Percentiles rank a stretch among this genome's conserved stretches.
Evolutionary conservation across 2,329 filamentous ascomycete genomes (phyloP).

Genomic region (Fusarium palustre): DNA sequence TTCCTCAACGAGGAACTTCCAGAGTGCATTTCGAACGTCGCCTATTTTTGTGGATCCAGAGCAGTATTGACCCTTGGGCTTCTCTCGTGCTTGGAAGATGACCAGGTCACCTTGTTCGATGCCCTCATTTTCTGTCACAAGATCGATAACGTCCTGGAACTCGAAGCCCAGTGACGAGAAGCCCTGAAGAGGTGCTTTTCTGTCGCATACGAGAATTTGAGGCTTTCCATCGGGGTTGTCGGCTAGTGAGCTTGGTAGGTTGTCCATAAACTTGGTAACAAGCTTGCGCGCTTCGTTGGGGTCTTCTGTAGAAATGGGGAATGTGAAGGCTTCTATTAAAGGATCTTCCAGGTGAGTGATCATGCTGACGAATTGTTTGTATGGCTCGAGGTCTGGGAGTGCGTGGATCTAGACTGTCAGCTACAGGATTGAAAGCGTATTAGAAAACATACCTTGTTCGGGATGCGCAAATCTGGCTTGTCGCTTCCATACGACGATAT

Average conservation of each 20-base stretch:
- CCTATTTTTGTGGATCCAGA: slow-evolving; percentile 77
- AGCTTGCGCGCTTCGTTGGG: slow-evolving; percentile 69
- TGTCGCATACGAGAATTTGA: slow-evolving; percentile 81
- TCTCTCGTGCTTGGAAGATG: slow-evolving; percentile 81
- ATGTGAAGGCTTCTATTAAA: slow-evolving; percentile 78
- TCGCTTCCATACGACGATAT: slow-evolving; percentile 88
- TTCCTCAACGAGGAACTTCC: slow-evolving; percentile 74
- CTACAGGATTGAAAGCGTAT: fast-evolving
- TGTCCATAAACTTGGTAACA: slow-evolving; percentile 76
- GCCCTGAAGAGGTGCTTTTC: slow-evolving; percentile 78
- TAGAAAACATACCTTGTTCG: slow-evolving; percentile 65
- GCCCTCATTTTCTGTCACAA: slow-evolving; percentile 56
- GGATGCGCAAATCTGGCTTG: slow-evolving; percentile 89
- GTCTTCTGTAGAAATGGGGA: slow-evolving; percentile 67
- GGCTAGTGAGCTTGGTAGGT: slow-evolving; percentile 68
- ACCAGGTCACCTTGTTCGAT: slow-evolving; percentile 76
- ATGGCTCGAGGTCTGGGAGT: slow-evolving; percentile 68
- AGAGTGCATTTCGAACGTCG: slow-evolving; percentile 76
- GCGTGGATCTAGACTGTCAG: slow-evolving; percentile 65
- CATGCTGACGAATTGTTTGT: slow-evolving; percentile 77
- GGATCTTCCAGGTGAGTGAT: slow-evolving; percentile 77
- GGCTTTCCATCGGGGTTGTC: slow-evolving; percentile 82
- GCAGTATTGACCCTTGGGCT: slow-evolving; percentile 66
- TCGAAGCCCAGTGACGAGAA: slow-evolving; percentile 77
- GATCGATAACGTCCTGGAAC: slow-evolving; percentile 69